Percentiles rank a stretch among this genome's conserved stretches.
Conservation (phyloP, 176 grass and related monocot genomes). For the Alopecurus myosuroides region DNA sequence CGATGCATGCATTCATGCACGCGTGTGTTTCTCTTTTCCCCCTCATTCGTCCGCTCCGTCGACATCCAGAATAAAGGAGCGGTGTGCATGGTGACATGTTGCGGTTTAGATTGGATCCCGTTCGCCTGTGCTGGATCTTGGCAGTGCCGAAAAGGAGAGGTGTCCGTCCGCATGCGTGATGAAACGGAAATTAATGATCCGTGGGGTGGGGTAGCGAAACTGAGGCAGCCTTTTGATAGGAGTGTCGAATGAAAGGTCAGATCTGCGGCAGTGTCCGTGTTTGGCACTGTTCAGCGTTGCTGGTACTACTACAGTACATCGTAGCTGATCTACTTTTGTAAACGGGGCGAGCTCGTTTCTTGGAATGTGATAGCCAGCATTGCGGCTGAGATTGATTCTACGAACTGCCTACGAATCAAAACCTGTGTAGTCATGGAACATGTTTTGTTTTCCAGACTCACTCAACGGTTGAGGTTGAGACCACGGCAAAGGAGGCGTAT, state of each 20-base stretch:
- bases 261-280: not conserved
- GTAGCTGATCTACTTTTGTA: not conserved
- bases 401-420: no score
- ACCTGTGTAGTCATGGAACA: no score
- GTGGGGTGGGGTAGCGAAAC: not conserved
- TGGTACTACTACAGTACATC: not conserved
- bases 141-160: slow-evolving; percentile 1
- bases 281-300: not conserved
- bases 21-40: not conserved
- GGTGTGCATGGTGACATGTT: not conserved
- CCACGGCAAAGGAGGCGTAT: not conserved
- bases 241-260: not conserved
- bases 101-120: not conserved
- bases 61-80: not conserved
- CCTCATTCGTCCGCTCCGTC: not conserved
- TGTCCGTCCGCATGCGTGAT: not conserved
- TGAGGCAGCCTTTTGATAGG: not conserved
- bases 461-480: no score
- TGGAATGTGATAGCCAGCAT: not conserved
- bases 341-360: not conserved
- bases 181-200: not conserved
- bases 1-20: not conserved
- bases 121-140: not conserved
- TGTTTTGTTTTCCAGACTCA: no score
- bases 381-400: not conserved